Base-by-base conservation (phyloP, 1,284 basidiomycete species). In the Ganoderma lucidum region DNA sequence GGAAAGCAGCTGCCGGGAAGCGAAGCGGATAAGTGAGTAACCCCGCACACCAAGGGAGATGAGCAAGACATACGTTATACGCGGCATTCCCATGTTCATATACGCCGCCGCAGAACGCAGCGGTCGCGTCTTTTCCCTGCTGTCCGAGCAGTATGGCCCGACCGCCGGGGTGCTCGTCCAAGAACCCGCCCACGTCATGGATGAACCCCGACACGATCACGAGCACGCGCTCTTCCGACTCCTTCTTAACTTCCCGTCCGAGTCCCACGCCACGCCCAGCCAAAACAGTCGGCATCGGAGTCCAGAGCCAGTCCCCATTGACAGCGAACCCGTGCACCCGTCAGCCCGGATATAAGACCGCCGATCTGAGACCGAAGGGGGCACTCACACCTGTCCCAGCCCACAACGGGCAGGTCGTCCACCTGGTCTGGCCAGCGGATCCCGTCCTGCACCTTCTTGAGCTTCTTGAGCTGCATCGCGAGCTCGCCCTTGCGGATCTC, bases 31-130 rank as follows among this genome's bases (percentile, higher is more conserved):
- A 30, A 66, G 66, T 39, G 32, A 32, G 66, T 39, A 28, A 32
- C 17, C 28, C 2, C 39, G 30, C 10, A 60, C 12, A 30, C 19
- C 23, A 53, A 17, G 14, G 30, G 9, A 37, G n/a, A 39, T 37
- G 39, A 44, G 30, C 32, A 48, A 2, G 28, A 81, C 90, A 67
- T 78, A 92, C 90, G 75, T 93, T 93, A 80, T 94, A 92, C 9
- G 95, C 95, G 17, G 93, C 94, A 79, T 94, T 93, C 28, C 92
- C 93, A 78, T 96, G 94, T 63, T 90, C 87, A 80, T 96, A 95
- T 6, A 93, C 84, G 55, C 94, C 94, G 12, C 95, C 95, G 78
- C 92, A 94, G 83, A 96, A 96, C 4, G 93, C 88, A 0, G 90
- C 86, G 0, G 95, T 96, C 74, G 93, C 91, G 75, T 97, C 95